These are phyloP conservation scores for Phyllosticta citrichinensis DNA, from an alignment of 2,329 filamentous ascomycete genomes.

Conservation along the genomic window DNA sequence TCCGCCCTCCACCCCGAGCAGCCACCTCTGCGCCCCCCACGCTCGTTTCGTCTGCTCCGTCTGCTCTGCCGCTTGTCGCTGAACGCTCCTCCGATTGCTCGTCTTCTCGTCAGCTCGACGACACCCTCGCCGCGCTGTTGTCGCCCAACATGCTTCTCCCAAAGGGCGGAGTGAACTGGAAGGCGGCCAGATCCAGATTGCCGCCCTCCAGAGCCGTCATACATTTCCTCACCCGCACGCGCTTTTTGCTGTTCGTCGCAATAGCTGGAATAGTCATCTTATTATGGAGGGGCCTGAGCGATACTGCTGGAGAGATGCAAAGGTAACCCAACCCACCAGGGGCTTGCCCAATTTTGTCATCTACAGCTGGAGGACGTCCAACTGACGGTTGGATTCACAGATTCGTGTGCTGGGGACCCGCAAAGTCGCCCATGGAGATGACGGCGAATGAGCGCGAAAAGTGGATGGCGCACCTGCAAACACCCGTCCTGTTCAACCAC, in stretches of 20 bases:
- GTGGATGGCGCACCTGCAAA: slow-evolving; percentile 82
- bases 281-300: slow-evolving; percentile 78
- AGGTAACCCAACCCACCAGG: slow-evolving; percentile 48
- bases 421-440: slow-evolving; percentile 95
- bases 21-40: slow-evolving; percentile 6
- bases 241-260: slow-evolving; percentile 65
- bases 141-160: slow-evolving; percentile 64
- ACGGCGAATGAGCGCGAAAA: slow-evolving; percentile 77
- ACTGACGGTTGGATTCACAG: slow-evolving; percentile 37
- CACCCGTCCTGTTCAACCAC: slow-evolving; percentile 93
- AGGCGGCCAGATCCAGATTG: slow-evolving; percentile 69
- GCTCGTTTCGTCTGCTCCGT: slow-evolving; percentile 7
- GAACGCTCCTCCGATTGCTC: slow-evolving; percentile 14
- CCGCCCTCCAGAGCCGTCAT: slow-evolving; percentile 60
- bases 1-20: neutral
- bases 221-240: slow-evolving; percentile 60
- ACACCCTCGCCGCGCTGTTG: slow-evolving; percentile 2
- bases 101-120: slow-evolving; percentile 5
- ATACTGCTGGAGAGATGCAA: slow-evolving; percentile 78
- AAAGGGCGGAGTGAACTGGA: slow-evolving; percentile 87
- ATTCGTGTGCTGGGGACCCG: slow-evolving; percentile 94
- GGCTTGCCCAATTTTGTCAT: neutral
- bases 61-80: slow-evolving; percentile 6
- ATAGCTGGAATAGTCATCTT: slow-evolving; percentile 62
- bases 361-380: neutral